These are phyloP conservation scores for Diaporthe australafricana DNA, from an alignment of 2,329 filamentous ascomycete genomes.

Conservation along the genomic window DNA sequence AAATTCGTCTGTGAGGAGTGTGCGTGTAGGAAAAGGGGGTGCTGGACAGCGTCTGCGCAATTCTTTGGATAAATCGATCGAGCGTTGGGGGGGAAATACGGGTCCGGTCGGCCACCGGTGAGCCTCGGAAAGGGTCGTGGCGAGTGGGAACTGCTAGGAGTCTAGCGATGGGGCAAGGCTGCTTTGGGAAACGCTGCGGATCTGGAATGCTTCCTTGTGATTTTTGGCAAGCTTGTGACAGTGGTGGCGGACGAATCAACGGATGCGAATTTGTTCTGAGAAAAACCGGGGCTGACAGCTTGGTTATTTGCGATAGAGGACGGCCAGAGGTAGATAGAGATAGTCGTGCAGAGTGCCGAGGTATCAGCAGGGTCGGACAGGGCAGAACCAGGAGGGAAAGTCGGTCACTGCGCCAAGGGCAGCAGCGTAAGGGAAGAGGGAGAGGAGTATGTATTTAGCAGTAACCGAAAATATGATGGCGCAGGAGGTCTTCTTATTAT, in stretches of 20 bases:
- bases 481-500: constrained; percentile 8
- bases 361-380: not conserved
- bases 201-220: constrained; percentile 21
- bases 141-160: constrained; percentile 20
- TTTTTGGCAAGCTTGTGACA: constrained; percentile 29
- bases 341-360: not conserved
- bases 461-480: too few species aligned
- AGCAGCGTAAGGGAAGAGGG: not conserved
- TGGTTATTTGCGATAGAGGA: not conserved
- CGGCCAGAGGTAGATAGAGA: not conserved
- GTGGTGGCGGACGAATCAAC: constrained; percentile 21
- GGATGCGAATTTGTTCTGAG: constrained; percentile 19
- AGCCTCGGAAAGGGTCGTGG: constrained; percentile 20
- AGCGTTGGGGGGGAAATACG: constrained; percentile 1
- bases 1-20: not conserved
- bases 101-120: constrained; percentile 18
- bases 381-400: not conserved
- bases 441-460: not conserved
- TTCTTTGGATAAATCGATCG: constrained; percentile 14
- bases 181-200: constrained; percentile 17
- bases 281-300: not conserved
- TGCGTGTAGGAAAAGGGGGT: not conserved
- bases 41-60: constrained; percentile 4
- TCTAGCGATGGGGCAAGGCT: constrained; percentile 21
- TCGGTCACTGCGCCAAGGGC: not conserved